phyloP scores from a whole-genome alignment of 371 early-diverging fungal genomes.

The Zancudomyces culisetae region DNA sequence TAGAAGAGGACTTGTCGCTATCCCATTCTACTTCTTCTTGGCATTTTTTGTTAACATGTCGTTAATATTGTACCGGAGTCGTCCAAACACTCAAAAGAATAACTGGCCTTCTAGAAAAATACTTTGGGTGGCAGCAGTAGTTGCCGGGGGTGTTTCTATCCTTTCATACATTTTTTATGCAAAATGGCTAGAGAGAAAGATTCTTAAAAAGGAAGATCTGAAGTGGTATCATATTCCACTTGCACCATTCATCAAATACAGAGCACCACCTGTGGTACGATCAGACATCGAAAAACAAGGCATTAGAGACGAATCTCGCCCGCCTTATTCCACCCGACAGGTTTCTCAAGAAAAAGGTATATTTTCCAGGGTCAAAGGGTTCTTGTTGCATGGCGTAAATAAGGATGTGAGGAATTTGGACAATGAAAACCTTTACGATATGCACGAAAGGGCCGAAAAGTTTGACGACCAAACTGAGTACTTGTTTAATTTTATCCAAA shows the following conservation, averaged over 20 bases:
- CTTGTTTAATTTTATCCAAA: conserved; percentile 66
- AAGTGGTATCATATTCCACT: conserved; percentile 36
- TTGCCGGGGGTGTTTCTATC: conserved; percentile 28
- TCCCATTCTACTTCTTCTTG: conserved; percentile 65
- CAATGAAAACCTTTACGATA: conserved; percentile 23
- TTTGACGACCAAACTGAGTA: conserved; percentile 65
- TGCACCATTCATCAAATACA: neutral
- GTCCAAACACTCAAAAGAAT: conserved; percentile 27
- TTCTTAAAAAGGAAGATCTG: conserved; percentile 43
- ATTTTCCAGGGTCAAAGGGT: conserved; percentile 6
- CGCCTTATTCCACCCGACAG: too few relatives aligned
- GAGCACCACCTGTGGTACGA: neutral
- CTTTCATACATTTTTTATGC: conserved; percentile 37
- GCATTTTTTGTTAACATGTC: conserved; percentile 47
- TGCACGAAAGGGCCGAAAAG: conserved; percentile 40
- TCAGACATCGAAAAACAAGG: too few relatives aligned
- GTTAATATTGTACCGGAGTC: conserved; percentile 55
- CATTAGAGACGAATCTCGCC: too few relatives aligned
- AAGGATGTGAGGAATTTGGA: conserved; percentile 38
- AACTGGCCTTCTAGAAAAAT: conserved; percentile 25
- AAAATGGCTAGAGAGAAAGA: conserved; percentile 38
- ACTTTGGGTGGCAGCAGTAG: conserved; percentile 39
- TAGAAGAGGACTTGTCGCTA: conserved; percentile 44
- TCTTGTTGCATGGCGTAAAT: conserved; percentile 25
- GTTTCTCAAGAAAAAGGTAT: too few relatives aligned